Evolutionary conservation across 345 rosid species (phyloP).

Genomic region (Pugionium dolabratum): DNA sequence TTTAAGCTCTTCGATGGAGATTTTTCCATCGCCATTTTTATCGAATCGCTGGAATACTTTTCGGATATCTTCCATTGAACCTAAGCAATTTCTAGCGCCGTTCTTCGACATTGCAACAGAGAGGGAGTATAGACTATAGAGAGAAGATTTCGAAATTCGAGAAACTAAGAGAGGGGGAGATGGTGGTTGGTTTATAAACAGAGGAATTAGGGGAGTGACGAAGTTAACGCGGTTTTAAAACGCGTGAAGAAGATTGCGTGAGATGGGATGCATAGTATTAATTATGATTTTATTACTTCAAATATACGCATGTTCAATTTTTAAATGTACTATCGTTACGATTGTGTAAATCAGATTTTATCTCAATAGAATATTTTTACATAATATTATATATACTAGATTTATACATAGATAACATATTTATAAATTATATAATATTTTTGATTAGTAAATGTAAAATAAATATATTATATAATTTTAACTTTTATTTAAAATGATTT

Average conservation of each 20-base stretch:
- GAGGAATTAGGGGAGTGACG: conserved; percentile 12
- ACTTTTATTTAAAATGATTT: no score
- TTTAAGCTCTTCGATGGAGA: conserved; percentile 69
- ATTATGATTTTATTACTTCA: not conserved
- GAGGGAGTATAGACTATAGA: conserved; percentile 1
- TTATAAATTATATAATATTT: no score
- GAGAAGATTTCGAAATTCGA: not conserved
- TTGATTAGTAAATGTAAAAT: no score
- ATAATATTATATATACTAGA: no score
- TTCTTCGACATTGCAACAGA: conserved; percentile 31
- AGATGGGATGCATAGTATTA: not conserved
- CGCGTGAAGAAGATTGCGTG: conserved; percentile 40
- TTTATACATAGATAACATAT: no score
- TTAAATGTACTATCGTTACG: no score
- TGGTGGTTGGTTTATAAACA: conserved; percentile 19
- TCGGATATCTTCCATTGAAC: conserved; percentile 52
- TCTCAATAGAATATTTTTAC: no score
- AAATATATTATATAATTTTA: no score
- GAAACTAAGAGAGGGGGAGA: conserved; percentile 13
- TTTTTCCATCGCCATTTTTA: conserved; percentile 88
- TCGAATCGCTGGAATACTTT: conserved; percentile 70
- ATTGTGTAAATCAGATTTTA: no score
- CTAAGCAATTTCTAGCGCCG: conserved; percentile 30
- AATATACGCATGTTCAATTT: no score
- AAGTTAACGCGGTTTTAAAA: conserved; percentile 34